A percentile compares a stretch with the other conserved stretches of the same genome.
Evolutionary conservation across 2,329 filamentous ascomycete species (phyloP).

Genomic region (Pyrenophora teres): DNA sequence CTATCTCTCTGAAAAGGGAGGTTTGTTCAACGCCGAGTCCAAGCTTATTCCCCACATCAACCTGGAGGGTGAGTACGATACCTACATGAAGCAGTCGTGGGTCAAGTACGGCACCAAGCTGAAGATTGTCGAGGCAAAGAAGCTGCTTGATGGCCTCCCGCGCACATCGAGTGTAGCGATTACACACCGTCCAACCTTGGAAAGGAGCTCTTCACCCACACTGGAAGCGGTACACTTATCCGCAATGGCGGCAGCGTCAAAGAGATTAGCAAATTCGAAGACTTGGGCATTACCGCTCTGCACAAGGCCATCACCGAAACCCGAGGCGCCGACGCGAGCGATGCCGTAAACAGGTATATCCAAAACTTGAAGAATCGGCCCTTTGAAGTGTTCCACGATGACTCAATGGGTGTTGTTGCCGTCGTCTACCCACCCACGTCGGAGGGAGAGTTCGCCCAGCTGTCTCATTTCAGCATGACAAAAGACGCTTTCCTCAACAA

Average conservation of each 20-base stretch:
- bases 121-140: constrained; percentile 98
- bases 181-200: constrained; percentile 93
- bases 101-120: constrained; percentile 91
- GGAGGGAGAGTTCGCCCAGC: constrained; percentile 72
- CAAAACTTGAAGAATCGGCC: constrained; percentile 74
- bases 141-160: constrained; percentile 84
- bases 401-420: constrained; percentile 88
- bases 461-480: constrained; percentile 90
- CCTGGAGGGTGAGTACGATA: constrained; percentile 92
- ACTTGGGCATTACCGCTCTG: constrained; percentile 78
- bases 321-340: constrained; percentile 76
- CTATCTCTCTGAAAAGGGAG: constrained; percentile 97
- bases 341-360: constrained; percentile 85
- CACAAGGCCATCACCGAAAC: constrained; percentile 84
- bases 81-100: constrained; percentile 92
- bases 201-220: constrained; percentile 96
- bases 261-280: constrained; percentile 69
- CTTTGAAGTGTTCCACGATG: constrained; percentile 94
- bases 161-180: constrained; percentile 94
- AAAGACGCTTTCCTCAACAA: constrained; percentile 95
- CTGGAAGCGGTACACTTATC: constrained; percentile 90
- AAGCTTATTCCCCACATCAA: constrained; percentile 98
- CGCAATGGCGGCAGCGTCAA: constrained; percentile 88
- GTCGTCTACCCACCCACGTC: constrained; percentile 78
- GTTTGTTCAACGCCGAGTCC: constrained; percentile 90